These are phyloP conservation scores for Botrytis galanthina DNA, from an alignment of 2,329 filamentous ascomycete species.

Conservation along the genomic window DNA sequence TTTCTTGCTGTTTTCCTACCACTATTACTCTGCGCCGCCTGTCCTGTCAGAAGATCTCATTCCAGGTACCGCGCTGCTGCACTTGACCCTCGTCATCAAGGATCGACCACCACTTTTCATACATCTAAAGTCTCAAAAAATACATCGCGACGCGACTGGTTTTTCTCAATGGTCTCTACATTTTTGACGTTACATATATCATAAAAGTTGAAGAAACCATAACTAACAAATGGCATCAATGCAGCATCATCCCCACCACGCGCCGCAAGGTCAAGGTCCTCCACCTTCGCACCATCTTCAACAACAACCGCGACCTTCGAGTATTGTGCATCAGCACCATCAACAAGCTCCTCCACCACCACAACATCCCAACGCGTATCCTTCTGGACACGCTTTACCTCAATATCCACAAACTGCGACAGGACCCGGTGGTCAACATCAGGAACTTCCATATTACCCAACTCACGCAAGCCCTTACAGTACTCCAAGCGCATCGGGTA, in stretches of 20 bases:
- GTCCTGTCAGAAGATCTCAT: slow-evolving; percentile 35
- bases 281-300: slow-evolving; percentile 59
- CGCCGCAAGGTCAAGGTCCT: slow-evolving; percentile 63
- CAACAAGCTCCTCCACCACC: slow-evolving; percentile 59
- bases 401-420: slow-evolving; percentile 68
- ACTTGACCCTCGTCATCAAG: slow-evolving; percentile 38
- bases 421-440: slow-evolving; percentile 58
- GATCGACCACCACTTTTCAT: slow-evolving; percentile 34
- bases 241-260: slow-evolving; percentile 75
- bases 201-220: slow-evolving; percentile 25
- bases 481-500: slow-evolving; percentile 74
- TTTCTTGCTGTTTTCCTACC: slow-evolving; percentile 26
- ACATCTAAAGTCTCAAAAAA: slow-evolving; percentile 35
- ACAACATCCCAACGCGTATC: slow-evolving; percentile 65
- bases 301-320: slow-evolving; percentile 69
- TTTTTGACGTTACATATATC: slow-evolving; percentile 32
- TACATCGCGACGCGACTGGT: slow-evolving; percentile 38
- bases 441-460: slow-evolving; percentile 77
- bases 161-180: slow-evolving; percentile 39
- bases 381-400: slow-evolving; percentile 63
- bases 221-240: slow-evolving; percentile 35
- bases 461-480: slow-evolving; percentile 80
- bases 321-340: slow-evolving; percentile 69
- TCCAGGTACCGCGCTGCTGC: slow-evolving; percentile 34
- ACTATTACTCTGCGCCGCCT: slow-evolving; percentile 26